phyloP scores from a whole-genome alignment of 2,329 filamentous ascomycete genomes.

The Epichloe uncinata region DNA sequence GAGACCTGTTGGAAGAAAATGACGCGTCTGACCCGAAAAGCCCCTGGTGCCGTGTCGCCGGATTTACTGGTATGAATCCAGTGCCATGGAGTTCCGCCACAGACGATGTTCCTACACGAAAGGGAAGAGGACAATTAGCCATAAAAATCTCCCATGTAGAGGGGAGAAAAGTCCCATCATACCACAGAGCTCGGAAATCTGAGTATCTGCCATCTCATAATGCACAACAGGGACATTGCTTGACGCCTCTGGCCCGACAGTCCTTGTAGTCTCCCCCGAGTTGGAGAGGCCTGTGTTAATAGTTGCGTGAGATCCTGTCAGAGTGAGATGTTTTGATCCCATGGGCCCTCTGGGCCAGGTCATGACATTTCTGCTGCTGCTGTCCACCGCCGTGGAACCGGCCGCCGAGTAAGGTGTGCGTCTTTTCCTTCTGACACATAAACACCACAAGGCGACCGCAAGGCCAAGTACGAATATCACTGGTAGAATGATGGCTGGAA shows the following conservation, averaged over 20 bases:
- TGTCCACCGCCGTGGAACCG: slow-evolving; percentile 31
- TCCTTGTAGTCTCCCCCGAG: not conserved
- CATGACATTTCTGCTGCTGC: slow-evolving; percentile 32
- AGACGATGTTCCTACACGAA: slow-evolving; percentile 27
- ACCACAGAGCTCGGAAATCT: slow-evolving; percentile 36
- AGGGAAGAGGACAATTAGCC: not conserved
- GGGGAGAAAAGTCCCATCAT: slow-evolving; percentile 5
- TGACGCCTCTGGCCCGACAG: not conserved
- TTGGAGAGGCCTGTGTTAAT: slow-evolving; percentile 5
- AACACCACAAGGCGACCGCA: slow-evolving; percentile 33
- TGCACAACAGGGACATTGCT: not conserved
- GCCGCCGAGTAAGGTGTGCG: slow-evolving; percentile 17
- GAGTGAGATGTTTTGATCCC: slow-evolving; percentile 23
- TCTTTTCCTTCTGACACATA: slow-evolving; percentile 36
- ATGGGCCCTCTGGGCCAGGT: slow-evolving; percentile 38
- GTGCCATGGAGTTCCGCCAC: slow-evolving; percentile 33
- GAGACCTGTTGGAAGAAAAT: not conserved
- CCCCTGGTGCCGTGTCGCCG: not conserved
- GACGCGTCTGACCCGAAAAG: not conserved
- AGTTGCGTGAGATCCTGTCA: not conserved
- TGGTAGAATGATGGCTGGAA: slow-evolving; percentile 9
- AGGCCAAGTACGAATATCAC: slow-evolving; percentile 1
- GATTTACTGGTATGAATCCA: not conserved
- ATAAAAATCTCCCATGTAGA: not conserved
- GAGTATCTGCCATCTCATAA: slow-evolving; percentile 30